Percentiles rank a stretch among this genome's conserved stretches.
Evolutionary conservation across 352 stramenopile species (phyloP).

Genomic region (Phytopythium chamaehyphon): DNA sequence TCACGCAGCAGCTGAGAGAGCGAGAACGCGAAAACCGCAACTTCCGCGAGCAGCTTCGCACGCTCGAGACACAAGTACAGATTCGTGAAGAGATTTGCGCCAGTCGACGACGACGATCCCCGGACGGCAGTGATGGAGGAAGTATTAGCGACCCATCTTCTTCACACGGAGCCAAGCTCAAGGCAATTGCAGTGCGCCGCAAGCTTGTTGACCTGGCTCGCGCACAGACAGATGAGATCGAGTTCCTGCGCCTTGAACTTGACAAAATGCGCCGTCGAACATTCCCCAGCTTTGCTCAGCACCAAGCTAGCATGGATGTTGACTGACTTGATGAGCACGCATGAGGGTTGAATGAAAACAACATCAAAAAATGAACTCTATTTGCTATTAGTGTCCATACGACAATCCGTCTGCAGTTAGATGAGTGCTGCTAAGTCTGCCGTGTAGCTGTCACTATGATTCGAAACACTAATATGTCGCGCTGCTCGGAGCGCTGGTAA

Average conservation of each 20-base stretch:
- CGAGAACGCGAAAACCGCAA: conserved; percentile 75
- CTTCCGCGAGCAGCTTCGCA: conserved; percentile 69
- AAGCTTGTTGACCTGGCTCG: conserved; percentile 89
- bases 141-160: neutral
- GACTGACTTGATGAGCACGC: conserved; percentile 9
- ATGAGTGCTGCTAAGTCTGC: conserved; percentile 15
- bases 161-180: conserved; percentile 35
- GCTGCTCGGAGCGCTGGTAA: conserved; percentile 1
- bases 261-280: conserved; percentile 89
- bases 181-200: conserved; percentile 83
- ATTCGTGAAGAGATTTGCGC: conserved; percentile 86
- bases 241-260: conserved; percentile 84
- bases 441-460: neutral
- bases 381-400: conserved; percentile 4
- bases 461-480: neutral
- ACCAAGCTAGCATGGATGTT: conserved; percentile 27
- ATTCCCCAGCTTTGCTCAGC: conserved; percentile 90
- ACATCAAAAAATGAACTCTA: conserved; percentile 10
- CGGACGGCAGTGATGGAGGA: neutral
- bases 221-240: conserved; percentile 90
- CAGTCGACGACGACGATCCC: conserved; percentile 36
- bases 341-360: neutral
- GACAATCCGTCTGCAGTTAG: conserved; percentile 13
- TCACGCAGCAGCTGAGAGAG: conserved; percentile 63
- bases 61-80: conserved; percentile 81